Percentiles rank a stretch among this genome's conserved stretches.
Conservation (phyloP, 371 early-diverging fungal genomes). For the Syncephalastrum sp. region DNA sequence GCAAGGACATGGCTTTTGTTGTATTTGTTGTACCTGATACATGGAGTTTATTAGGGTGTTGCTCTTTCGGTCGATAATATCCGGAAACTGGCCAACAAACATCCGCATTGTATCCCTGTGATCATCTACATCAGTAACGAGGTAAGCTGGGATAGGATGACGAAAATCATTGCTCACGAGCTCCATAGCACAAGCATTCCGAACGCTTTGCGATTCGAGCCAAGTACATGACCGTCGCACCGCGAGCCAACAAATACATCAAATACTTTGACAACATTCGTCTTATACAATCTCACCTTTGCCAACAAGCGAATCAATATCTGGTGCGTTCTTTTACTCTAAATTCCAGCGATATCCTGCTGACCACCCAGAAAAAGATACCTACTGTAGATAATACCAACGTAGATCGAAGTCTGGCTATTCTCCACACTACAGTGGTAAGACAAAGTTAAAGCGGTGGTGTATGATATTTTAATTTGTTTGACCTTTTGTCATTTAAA, state of each 20-base stretch:
- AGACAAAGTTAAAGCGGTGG: constrained; percentile 1
- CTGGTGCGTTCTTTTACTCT: constrained; percentile 13
- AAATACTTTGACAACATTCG: constrained; percentile 41
- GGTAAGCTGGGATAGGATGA: constrained; percentile 9
- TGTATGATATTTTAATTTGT: no score
- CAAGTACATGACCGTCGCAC: constrained; percentile 46
- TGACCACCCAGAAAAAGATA: constrained; percentile 11
- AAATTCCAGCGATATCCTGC: background rate
- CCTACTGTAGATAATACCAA: constrained; percentile 44
- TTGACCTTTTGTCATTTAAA: background rate
- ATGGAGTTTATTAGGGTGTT: constrained; percentile 23
- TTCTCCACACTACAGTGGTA: constrained; percentile 34
- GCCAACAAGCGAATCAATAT: constrained; percentile 28
- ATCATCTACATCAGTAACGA: constrained; percentile 37
- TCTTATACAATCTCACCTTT: constrained; percentile 34
- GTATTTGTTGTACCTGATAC: background rate
- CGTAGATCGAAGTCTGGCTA: constrained; percentile 36
- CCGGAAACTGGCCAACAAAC: constrained; percentile 16
- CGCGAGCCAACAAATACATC: constrained; percentile 36
- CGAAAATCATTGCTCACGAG: no score
- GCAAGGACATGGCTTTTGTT: background rate
- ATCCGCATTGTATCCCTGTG: constrained; percentile 37
- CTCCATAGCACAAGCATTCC: constrained; percentile 30
- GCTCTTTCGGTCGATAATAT: constrained; percentile 39
- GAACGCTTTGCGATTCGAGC: constrained; percentile 45